Evolutionary conservation across 768 basidiomycete species (phyloP).

Genomic region (Amanita fuliginea): DNA sequence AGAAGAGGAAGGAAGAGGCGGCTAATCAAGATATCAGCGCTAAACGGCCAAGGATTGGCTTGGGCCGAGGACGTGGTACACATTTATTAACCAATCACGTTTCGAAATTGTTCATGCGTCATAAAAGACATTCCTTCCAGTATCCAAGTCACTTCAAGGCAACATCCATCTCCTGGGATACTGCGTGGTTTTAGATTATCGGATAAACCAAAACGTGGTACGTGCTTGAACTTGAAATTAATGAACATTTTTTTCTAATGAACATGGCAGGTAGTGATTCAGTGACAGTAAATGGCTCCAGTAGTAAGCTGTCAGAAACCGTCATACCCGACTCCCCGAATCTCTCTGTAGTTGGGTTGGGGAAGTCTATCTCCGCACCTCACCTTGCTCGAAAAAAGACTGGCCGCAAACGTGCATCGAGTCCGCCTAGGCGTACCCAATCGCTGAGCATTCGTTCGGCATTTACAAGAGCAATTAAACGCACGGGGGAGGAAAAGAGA

Average conservation of each 20-base stretch:
- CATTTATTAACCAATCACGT: not conserved
- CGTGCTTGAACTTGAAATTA: not conserved
- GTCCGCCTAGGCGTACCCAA: not conserved
- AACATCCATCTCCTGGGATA: not conserved
- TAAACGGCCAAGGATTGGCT: not conserved
- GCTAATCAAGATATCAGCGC: not conserved
- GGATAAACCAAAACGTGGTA: not conserved
- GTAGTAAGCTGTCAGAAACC: not conserved
- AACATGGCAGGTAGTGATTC: not conserved
- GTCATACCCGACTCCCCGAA: not conserved
- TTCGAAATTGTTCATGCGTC: not conserved
- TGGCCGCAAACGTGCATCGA: not conserved
- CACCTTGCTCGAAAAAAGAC: not conserved
- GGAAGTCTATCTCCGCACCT: not conserved
- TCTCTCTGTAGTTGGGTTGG: not conserved
- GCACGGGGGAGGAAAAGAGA: slow-evolving; percentile 5
- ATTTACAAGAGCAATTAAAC: not conserved
- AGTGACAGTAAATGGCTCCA: not conserved
- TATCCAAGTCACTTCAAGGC: not conserved
- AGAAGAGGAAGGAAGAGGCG: slow-evolving; percentile 3
- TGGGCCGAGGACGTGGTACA: not conserved
- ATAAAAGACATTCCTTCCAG: not conserved
- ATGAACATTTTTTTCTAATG: not conserved
- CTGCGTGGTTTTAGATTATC: not conserved
- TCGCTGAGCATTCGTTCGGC: not conserved